Percentiles rank a stretch among this genome's conserved stretches.
These are phyloP conservation scores for Yamadazyma conglobata DNA, from an alignment of 1,139 yeast genomes.

Conservation along the genomic window DNA sequence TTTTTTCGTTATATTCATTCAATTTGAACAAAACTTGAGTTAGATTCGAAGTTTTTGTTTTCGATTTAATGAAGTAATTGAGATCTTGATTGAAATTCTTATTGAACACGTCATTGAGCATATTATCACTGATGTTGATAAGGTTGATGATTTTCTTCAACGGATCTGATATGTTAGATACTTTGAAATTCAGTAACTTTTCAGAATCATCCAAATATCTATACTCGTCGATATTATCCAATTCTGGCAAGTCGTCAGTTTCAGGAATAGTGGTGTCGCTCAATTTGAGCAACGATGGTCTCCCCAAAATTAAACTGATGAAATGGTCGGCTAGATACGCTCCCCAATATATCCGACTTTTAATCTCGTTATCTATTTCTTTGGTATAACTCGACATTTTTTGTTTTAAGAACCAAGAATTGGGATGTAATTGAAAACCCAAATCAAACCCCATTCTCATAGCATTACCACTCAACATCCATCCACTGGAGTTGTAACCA, in stretches of 20 bases:
- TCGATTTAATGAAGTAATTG: constrained; percentile 11
- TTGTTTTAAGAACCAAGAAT: constrained; percentile 47
- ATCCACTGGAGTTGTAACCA: constrained; percentile 55
- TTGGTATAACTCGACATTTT: constrained; percentile 14
- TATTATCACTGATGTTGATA: constrained; percentile 50
- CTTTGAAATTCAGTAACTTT: constrained; percentile 17
- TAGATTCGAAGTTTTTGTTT: constrained; percentile 30
- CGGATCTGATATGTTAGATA: constrained; percentile 45
- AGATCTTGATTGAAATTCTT: constrained; percentile 24
- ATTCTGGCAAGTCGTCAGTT: constrained; percentile 58
- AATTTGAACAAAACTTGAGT: constrained; percentile 21
- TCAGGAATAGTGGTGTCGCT: constrained; percentile 61
- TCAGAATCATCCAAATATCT: constrained; percentile 30
- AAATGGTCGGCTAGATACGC: constrained; percentile 64
- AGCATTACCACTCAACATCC: constrained; percentile 62
- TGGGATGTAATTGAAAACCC: constrained; percentile 62
- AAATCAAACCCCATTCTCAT: constrained; percentile 63
- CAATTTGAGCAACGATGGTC: constrained; percentile 55
- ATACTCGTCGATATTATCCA: constrained; percentile 52
- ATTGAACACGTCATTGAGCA: constrained; percentile 54
- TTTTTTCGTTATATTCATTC: constrained; percentile 44
- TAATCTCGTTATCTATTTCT: constrained; percentile 48
- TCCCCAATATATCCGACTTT: constrained; percentile 67
- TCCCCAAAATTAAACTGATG: constrained; percentile 54
- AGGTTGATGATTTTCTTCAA: constrained; percentile 46